phyloP scores from a whole-genome alignment of 495 filamentous ascomycete species.

The Darksidea phi region DNA sequence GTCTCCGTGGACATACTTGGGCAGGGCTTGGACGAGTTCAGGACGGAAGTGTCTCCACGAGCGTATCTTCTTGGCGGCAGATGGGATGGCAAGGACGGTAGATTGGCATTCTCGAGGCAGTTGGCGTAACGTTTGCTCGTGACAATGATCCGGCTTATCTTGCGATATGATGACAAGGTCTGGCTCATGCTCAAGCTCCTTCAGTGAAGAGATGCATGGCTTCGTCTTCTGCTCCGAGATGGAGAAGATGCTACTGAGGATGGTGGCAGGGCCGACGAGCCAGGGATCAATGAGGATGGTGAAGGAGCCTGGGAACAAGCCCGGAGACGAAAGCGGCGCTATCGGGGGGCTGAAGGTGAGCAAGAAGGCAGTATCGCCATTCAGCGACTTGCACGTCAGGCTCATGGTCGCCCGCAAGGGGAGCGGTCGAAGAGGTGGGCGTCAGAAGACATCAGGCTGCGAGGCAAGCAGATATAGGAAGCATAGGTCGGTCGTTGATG shows the following conservation, averaged over 20 bases:
- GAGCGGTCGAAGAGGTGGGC: conserved; percentile 1
- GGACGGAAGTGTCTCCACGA: conserved; percentile 65
- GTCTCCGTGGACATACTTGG: conserved; percentile 48
- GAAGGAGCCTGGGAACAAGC: conserved; percentile 52
- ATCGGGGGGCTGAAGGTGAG: conserved; percentile 58
- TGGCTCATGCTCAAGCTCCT: conserved; percentile 58
- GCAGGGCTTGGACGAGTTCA: conserved; percentile 53
- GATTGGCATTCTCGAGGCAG: conserved; percentile 56
- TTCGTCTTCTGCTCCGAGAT: conserved; percentile 43
- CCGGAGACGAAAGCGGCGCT: conserved; percentile 41
- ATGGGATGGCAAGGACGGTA: conserved; percentile 62
- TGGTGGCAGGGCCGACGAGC: conserved; percentile 60
- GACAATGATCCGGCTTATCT: conserved; percentile 68
- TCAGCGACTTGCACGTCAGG: conserved; percentile 63
- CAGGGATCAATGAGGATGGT: conserved; percentile 71
- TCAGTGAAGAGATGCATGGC: conserved; percentile 58
- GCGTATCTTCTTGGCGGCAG: conserved; percentile 59
- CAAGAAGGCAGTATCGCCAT: conserved; percentile 69
- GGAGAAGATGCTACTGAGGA: conserved; percentile 62
- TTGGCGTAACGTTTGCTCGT: conserved; percentile 63
- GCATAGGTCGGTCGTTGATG: background rate
- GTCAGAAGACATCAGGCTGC: conserved; percentile 13
- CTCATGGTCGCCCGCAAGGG: conserved; percentile 52
- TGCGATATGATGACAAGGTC: conserved; percentile 70
- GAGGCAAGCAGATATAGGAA: background rate